Base-by-base conservation (phyloP, 2,329 filamentous ascomycete species). In the Colletotrichum acutatum region DNA sequence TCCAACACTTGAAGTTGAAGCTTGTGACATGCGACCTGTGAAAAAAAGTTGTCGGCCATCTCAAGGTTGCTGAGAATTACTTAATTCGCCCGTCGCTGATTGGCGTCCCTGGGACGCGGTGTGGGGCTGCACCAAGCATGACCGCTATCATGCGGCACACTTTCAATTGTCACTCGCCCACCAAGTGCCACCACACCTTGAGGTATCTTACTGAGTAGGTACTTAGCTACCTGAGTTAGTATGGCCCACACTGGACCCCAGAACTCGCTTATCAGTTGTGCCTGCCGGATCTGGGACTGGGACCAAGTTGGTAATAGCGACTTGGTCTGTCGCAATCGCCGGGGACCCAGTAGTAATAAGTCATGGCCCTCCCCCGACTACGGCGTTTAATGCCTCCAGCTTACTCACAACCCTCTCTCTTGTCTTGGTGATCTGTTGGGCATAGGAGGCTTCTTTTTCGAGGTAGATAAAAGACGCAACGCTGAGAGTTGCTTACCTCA, bases 31-130 rank as follows among this genome's bases (percentile, higher is more conserved):
- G 68, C 42, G 68, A 60, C 63, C 42, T 42, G 19, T 34, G 68
- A 57, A 32, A 66, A 72, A 73, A 73, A 73, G 71, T 73, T 52
- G 24, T 60, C 66, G 42, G 4, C 53, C 22, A 30, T 70, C 54
- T 72, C 56, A 70, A 69, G 61, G 71, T 66, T 73, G 71, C 70
- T 72, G 70, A 72, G 70, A 54, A 73, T 73, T 73, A 58, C 71
- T 64, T 69, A 73, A 73, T 73, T 71, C 34, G 49, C 56, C 66
- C 16, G 4, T 16, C 9, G 32, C 34, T 71, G 66, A 73, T 73
- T 73, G 71, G 22, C 28, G 46, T 24, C 26, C 61, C 61, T 63
- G 28, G 61, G 3, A 32, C 8, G 30, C 9, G 14, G 7, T 37
- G 56, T 71, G 71, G 71, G n/a, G 56, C 66, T 46, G 22, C 60